These are phyloP conservation scores for Erodium trifolium DNA, from an alignment of 441 rosid genomes.

Conservation along the genomic window DNA sequence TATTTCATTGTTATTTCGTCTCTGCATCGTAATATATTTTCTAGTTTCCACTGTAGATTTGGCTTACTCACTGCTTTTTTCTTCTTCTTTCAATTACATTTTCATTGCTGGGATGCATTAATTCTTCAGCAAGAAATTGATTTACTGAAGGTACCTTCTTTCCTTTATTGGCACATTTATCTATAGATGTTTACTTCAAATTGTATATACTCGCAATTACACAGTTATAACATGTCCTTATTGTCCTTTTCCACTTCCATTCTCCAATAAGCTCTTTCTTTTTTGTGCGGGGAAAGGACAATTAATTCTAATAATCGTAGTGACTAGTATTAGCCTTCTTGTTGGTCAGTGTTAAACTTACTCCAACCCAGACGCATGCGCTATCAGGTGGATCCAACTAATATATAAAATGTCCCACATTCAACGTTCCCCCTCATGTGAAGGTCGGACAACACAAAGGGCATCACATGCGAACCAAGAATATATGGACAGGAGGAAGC, in stretches of 20 bases:
- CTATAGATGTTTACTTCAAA: not conserved
- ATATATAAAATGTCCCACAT: not conserved
- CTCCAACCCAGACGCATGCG: not conserved
- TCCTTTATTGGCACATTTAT: constrained; percentile 6
- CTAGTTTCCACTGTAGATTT: constrained; percentile 8
- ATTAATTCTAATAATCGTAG: not conserved
- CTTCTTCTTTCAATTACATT: constrained; percentile 26
- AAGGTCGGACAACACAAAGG: not conserved
- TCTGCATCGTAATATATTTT: not conserved
- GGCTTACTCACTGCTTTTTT: constrained; percentile 12
- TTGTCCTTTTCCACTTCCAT: not conserved
- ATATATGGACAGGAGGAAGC: not conserved
- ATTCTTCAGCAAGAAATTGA: constrained; percentile 93
- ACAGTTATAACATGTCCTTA: not conserved
- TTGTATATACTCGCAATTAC: not conserved
- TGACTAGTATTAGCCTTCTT: not conserved
- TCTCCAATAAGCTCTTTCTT: not conserved
- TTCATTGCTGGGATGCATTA: constrained; percentile 25
- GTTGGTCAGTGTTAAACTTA: not conserved
- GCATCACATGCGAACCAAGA: not conserved
- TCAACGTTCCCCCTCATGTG: not conserved
- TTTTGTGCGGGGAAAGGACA: not conserved
- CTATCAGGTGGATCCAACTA: not conserved
- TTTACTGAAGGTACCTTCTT: constrained; percentile 68
- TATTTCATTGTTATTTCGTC: not conserved